Evolutionary conservation across 2,329 filamentous ascomycete genomes (phyloP), one percentile per base, ranked within the genome.

Genomic region (Ophiostoma sp.): DNA sequence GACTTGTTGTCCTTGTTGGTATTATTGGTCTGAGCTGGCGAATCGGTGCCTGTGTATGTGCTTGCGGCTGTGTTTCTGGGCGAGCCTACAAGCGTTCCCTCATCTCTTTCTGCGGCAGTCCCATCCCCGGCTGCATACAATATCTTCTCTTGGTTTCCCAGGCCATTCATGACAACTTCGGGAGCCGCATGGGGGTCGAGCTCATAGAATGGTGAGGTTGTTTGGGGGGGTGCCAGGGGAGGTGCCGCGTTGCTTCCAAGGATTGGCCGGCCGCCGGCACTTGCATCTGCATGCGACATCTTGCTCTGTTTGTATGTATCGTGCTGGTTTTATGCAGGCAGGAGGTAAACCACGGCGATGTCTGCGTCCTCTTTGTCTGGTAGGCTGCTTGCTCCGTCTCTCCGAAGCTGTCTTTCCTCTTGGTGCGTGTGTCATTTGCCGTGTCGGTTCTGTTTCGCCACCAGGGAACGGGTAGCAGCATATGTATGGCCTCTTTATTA

Each of bases 141-240:
- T 23, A 5, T 44, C 36, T 67, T 44, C n/a, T 67, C 65, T 31
- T 17, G 65, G 20, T 33, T n/a, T 2, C 1, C 60, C 10, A 20
- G 35, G 2, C 23, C 23, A 20, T 13, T 41, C 23, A 31, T 3
- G 13, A 67, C 44, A 5, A 69, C 68, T n/a, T 71, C 68, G 3
- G 70, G 70, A 1, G 70, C 69, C 1, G 60, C 48, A 3, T 69
- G 57, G 6, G 41, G 36, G 31, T 72, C 72, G 23, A 69, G 66
- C 60, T 73, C 70, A 23, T 67, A 68, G 17, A 57, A 73, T 39
- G 62, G 36, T 39, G 35, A 35, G 11, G 4, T 8, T 4, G 17
- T 35, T 23, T 3, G 15, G 36, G 35, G 23, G 10, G 8, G 17
- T 20, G 15, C n/a, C 27, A 13, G 10, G 62, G 35, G 52, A 20